Conservation (phyloP, 2,329 filamentous ascomycete species). For the Hymenoscyphus occultus region DNA sequence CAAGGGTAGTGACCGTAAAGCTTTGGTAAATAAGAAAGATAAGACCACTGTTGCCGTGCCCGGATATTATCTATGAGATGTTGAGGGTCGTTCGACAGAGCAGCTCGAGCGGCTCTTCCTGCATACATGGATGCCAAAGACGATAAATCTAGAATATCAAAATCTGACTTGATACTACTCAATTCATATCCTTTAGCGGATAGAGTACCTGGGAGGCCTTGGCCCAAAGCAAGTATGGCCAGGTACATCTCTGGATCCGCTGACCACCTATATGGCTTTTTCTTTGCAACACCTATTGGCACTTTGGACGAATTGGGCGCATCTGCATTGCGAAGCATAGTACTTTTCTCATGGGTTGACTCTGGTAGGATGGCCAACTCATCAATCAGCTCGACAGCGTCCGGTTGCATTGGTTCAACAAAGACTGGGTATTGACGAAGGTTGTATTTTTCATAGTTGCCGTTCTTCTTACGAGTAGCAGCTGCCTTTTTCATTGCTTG, state of each 20-base stretch:
- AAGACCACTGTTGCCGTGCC: constrained; percentile 30
- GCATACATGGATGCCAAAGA: constrained; percentile 31
- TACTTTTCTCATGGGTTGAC: not conserved
- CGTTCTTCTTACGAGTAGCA: constrained; percentile 33
- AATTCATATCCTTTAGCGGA: constrained; percentile 31
- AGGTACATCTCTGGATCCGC: constrained; percentile 10
- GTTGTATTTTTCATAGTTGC: constrained; percentile 37
- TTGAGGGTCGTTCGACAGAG: constrained; percentile 25
- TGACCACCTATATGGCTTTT: not conserved
- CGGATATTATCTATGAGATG: constrained; percentile 28
- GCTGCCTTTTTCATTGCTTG: constrained; percentile 41
- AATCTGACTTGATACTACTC: constrained; percentile 27
- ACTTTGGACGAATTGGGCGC: not conserved
- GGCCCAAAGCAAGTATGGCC: constrained; percentile 5
- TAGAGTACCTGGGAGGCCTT: constrained; percentile 14
- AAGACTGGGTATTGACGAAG: constrained; percentile 33
- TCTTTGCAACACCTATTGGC: not conserved
- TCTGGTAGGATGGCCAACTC: not conserved
- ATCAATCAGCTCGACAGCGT: not conserved
- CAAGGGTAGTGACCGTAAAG: constrained; percentile 29
- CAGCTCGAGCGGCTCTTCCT: constrained; percentile 28
- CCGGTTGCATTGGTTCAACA: constrained; percentile 2
- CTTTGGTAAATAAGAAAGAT: constrained; percentile 31
- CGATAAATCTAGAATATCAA: constrained; percentile 32
- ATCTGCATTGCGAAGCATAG: not conserved